Conservation (phyloP, 805 yeast genomes). For the Lipomyces yamadae region DNA sequence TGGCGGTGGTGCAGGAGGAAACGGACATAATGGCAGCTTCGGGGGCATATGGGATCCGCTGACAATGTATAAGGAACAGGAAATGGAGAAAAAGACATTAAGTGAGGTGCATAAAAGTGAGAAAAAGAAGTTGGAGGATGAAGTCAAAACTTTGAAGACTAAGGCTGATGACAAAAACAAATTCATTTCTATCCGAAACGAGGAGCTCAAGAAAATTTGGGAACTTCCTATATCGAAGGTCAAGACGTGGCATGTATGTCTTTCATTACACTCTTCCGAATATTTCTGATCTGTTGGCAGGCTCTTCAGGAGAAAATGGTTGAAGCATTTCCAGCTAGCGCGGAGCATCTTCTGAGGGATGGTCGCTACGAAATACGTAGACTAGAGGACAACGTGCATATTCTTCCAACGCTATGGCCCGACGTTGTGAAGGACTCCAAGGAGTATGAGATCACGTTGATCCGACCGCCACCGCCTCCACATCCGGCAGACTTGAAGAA, state of each 20-base stretch:
- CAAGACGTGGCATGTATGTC: constrained; percentile 25
- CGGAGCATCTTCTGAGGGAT: not conserved
- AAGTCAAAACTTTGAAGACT: constrained; percentile 17
- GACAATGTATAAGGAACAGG: constrained; percentile 1
- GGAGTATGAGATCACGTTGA: constrained; percentile 26
- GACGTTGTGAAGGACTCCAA: constrained; percentile 22
- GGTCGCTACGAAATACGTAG: constrained; percentile 26
- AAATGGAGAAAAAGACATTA: constrained; percentile 5
- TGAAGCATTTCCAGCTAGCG: constrained; percentile 15
- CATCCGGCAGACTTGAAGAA: not conserved
- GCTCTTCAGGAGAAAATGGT: constrained; percentile 10
- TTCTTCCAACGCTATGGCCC: constrained; percentile 27
- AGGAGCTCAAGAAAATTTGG: constrained; percentile 23
- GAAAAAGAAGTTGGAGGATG: constrained; percentile 14
- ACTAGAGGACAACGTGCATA: constrained; percentile 12
- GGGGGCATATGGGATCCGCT: not conserved
- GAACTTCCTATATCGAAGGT: constrained; percentile 24
- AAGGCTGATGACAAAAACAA: constrained; percentile 9
- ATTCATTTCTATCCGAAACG: constrained; percentile 11
- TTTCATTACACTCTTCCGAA: not conserved
- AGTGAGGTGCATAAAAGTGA: constrained; percentile 10
- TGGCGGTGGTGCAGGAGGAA: not conserved
- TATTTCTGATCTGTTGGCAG: not conserved
- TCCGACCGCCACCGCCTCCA: constrained; percentile 13
- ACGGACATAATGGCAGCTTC: not conserved